These are phyloP conservation scores for Exophiala lecanii-corni DNA, from an alignment of 2,329 filamentous ascomycete genomes.

Conservation along the genomic window DNA sequence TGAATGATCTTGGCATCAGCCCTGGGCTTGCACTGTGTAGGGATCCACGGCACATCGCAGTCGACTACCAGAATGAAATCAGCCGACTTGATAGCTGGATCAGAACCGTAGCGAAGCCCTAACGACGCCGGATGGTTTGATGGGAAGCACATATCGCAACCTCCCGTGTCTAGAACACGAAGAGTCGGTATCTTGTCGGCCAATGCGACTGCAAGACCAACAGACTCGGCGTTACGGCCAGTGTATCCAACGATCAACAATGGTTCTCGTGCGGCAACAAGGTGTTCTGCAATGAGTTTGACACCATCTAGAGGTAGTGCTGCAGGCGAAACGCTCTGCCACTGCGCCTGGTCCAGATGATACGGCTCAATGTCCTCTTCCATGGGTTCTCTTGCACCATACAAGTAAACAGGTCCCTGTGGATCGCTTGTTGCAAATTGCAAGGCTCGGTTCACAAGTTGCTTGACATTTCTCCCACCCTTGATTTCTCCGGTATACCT, in stretches of 20 bases:
- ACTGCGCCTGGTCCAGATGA: slow-evolving; percentile 61
- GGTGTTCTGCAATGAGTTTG: slow-evolving; percentile 38
- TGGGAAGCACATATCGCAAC: slow-evolving; percentile 50
- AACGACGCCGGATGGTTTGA: slow-evolving; percentile 53
- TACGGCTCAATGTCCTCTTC: slow-evolving; percentile 78
- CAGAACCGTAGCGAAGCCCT: slow-evolving; percentile 68
- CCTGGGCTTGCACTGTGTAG: slow-evolving; percentile 63
- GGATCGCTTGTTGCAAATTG: slow-evolving; percentile 76
- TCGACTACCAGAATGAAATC: slow-evolving; percentile 83
- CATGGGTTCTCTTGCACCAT: slow-evolving; percentile 75
- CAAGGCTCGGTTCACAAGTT: slow-evolving; percentile 79
- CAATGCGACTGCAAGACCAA: slow-evolving; percentile 42
- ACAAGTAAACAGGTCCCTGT: slow-evolving; percentile 73
- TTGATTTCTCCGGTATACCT: slow-evolving; percentile 79
- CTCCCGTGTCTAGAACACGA: slow-evolving; percentile 50
- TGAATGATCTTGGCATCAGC: slow-evolving; percentile 57
- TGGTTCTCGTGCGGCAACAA: slow-evolving; percentile 45
- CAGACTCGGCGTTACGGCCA: slow-evolving; percentile 42
- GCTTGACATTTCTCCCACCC: slow-evolving; percentile 78
- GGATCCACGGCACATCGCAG: slow-evolving; percentile 91
- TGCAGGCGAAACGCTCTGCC: slow-evolving; percentile 66
- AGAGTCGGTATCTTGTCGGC: slow-evolving; percentile 46
- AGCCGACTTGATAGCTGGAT: slow-evolving; percentile 68
- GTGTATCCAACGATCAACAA: slow-evolving; percentile 49
- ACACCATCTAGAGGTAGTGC: slow-evolving; percentile 51